Evolutionary conservation across 2,329 filamentous ascomycete species (phyloP), one percentile per base, ranked within the genome.

Genomic region (Teratosphaeria destructans): DNA sequence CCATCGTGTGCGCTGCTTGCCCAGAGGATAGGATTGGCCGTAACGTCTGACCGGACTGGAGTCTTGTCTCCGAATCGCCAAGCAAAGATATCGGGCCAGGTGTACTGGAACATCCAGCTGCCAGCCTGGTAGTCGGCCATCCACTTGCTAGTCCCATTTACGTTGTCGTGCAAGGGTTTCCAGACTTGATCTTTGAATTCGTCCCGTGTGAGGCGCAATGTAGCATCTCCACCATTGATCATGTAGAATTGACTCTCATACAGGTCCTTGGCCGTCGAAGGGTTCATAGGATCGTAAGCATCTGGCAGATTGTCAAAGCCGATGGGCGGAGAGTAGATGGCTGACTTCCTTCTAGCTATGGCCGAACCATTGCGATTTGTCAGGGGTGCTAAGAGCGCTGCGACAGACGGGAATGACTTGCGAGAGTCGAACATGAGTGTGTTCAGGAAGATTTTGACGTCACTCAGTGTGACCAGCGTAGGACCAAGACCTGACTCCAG

Each of bases 401-500:
- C 73, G 12, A 77, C 57, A 32, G 64, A 59, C 0, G 68, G 71
- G 60, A 77, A 78, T 4, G 16, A 19, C 5, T 16, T 19, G 7
- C 23, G 3, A 19, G 43, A 23, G 5, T 5, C 19, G 16, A 49
- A 49, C 16, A 19, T 49, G n/a, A 49, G 43, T 3, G 8, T 49
- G 43, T 49, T 23, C 16, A 49, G 19, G 19, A 49, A 49, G 43
- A 19, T 11, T 23, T 49, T 49, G 43, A 49, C n/a, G 43, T 49
- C 43, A 23, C 43, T 49, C 16, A 49, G 43, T 19, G 43, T 49
- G 43, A 49, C 6, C 8, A 49, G 5, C 5, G 43, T 49, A 49
- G 43, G 43, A 10, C 43, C 43, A 5, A 49, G 19, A 19, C 19
- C 16, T 49, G 16, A 10, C 2, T 49, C 16, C 1, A 49, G 16